phyloP scores from a whole-genome alignment of 352 stramenopile species.

The Phytophthora tubulina region DNA sequence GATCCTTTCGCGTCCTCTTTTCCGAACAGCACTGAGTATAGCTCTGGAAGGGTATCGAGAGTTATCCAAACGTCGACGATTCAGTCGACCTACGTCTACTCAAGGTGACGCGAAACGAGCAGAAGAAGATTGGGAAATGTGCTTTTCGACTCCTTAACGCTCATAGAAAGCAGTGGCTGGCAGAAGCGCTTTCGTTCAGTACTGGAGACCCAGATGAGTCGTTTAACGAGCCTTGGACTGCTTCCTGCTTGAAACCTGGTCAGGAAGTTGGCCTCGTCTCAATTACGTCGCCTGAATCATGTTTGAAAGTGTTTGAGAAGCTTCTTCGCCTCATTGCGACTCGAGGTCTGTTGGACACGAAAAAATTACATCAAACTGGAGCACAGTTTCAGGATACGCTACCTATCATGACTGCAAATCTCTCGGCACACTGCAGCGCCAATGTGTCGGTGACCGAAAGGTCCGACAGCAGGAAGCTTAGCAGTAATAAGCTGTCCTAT shows the following conservation, averaged over 20 bases:
- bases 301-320: constrained; percentile 61
- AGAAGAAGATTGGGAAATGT: constrained; percentile 56
- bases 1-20: constrained; percentile 41
- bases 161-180: constrained; percentile 49
- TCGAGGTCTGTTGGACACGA: constrained; percentile 37
- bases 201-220: constrained; percentile 16
- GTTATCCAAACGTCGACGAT: constrained; percentile 33
- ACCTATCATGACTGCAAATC: constrained; percentile 28
- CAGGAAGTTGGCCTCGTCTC: constrained; percentile 42
- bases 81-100: not conserved
- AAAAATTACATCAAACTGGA: constrained; percentile 15
- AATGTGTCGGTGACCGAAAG: constrained; percentile 22
- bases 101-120: constrained; percentile 16
- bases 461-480: constrained; percentile 26
- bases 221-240: constrained; percentile 41
- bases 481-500: constrained; percentile 26
- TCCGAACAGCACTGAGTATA: constrained; percentile 43
- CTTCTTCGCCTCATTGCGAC: constrained; percentile 63
- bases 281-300: constrained; percentile 40
- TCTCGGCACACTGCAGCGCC: constrained; percentile 6
- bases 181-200: constrained; percentile 33
- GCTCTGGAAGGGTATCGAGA: constrained; percentile 62
- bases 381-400: constrained; percentile 34
- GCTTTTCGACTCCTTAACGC: constrained; percentile 44
- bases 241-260: constrained; percentile 29